A percentile compares a stretch with the other conserved stretches of the same genome.
These are phyloP conservation scores for Zygosaccharomyces pseudobailii DNA, from an alignment of 1,139 yeast genomes.

Conservation along the genomic window DNA sequence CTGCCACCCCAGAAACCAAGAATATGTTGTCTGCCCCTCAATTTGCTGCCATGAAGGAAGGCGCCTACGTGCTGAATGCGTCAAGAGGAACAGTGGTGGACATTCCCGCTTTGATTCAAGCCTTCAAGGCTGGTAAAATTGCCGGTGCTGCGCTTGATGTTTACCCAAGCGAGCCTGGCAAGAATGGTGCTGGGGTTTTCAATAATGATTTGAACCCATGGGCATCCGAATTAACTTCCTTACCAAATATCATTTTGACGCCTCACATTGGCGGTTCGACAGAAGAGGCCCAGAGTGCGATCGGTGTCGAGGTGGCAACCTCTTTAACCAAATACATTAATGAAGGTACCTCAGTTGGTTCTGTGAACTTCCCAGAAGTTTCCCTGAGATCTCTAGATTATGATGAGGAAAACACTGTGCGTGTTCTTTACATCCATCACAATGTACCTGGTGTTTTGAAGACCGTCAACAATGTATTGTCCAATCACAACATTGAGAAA, in stretches of 20 bases:
- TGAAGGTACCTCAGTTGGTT: slow-evolving; percentile 94
- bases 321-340: slow-evolving; percentile 86
- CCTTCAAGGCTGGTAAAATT: slow-evolving; percentile 86
- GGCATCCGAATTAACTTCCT: slow-evolving; percentile 75
- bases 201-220: slow-evolving; percentile 68
- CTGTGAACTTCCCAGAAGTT: slow-evolving; percentile 99
- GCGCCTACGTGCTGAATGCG: slow-evolving; percentile 90
- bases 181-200: slow-evolving; percentile 85
- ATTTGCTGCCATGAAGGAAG: slow-evolving; percentile 94
- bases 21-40: slow-evolving; percentile 87
- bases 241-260: slow-evolving; percentile 85
- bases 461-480: slow-evolving; percentile 92
- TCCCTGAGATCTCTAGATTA: slow-evolving; percentile 81
- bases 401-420: slow-evolving; percentile 83
- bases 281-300: slow-evolving; percentile 97
- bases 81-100: slow-evolving; percentile 98
- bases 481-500: slow-evolving; percentile 93
- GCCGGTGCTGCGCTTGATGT: slow-evolving; percentile 99
- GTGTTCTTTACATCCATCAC: slow-evolving; percentile 93
- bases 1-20: slow-evolving; percentile 89
- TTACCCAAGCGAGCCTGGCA: slow-evolving; percentile 96
- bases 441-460: slow-evolving; percentile 98
- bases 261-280: slow-evolving; percentile 99
- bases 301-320: slow-evolving; percentile 90
- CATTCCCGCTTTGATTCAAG: slow-evolving; percentile 86